Conservation (phyloP, 768 basidiomycete species). For the Lentinula detonsa region DNA sequence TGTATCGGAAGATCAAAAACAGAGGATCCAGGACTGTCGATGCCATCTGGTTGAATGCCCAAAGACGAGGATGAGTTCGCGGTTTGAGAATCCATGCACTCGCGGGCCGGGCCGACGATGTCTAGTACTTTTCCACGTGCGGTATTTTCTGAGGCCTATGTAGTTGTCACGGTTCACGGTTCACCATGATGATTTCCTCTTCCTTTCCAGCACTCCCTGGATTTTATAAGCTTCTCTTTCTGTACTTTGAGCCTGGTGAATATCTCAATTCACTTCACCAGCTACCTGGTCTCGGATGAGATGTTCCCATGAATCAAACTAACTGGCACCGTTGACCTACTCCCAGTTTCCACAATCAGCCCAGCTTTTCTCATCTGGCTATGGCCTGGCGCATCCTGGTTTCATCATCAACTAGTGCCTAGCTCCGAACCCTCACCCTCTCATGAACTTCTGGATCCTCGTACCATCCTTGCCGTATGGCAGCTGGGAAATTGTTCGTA, state of each 20-base stretch:
- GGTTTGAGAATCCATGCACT: background rate
- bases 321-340: too few relatives aligned
- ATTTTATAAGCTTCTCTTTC: conserved; percentile 48
- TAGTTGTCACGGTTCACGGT: too few relatives aligned
- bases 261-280: background rate
- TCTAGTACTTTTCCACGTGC: too few relatives aligned
- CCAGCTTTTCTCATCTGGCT: conserved; percentile 45
- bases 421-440: conserved; percentile 18
- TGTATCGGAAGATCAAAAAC: conserved; percentile 70
- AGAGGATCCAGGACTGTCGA: conserved; percentile 63
- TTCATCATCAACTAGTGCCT: conserved; percentile 53
- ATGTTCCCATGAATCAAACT: background rate
- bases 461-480: conserved; percentile 51
- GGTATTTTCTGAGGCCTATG: too few relatives aligned
- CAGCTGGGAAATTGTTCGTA: conserved; percentile 54
- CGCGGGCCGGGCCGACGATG: background rate
- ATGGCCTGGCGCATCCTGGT: conserved; percentile 52
- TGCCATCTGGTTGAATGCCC: background rate
- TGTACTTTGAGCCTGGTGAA: conserved; percentile 55
- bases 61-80: background rate
- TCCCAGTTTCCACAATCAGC: conserved; percentile 42
- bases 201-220: conserved; percentile 50
- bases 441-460: conserved; percentile 28
- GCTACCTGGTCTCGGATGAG: background rate
- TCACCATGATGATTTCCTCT: background rate